phyloP scores from a whole-genome alignment of 1,284 basidiomycete genomes.

The Tremellales sp. region DNA sequence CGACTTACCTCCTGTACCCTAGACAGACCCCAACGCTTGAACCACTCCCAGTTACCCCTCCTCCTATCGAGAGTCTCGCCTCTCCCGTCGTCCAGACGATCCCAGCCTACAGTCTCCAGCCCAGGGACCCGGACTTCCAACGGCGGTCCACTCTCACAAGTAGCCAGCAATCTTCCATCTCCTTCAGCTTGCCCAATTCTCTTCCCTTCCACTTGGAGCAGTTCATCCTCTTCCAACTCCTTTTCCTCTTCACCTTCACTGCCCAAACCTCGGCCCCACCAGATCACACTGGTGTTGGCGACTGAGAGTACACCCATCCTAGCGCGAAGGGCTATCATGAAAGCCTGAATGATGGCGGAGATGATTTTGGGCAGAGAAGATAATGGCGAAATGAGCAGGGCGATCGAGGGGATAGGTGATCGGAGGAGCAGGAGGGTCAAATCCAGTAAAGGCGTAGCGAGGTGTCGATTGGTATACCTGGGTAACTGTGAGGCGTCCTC shows the following conservation, averaged over 20 bases:
- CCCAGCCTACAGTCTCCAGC: slow-evolving; percentile 52
- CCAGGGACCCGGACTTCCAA: slow-evolving; percentile 50
- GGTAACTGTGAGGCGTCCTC: neutral
- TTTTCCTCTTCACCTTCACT: slow-evolving; percentile 23
- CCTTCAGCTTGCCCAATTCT: neutral
- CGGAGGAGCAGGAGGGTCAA: slow-evolving; percentile 32
- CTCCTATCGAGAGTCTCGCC: slow-evolving; percentile 25
- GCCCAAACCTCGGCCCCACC: slow-evolving; percentile 38
- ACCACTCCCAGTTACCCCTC: slow-evolving; percentile 23
- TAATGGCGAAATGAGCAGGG: slow-evolving; percentile 51
- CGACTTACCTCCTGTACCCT: slow-evolving; percentile 37
- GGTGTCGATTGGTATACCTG: slow-evolving; percentile 34
- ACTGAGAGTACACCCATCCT: slow-evolving; percentile 47
- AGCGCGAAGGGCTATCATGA: slow-evolving; percentile 38
- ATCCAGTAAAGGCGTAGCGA: slow-evolving; percentile 31
- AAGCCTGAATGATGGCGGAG: slow-evolving; percentile 47
- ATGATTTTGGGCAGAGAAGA: slow-evolving; percentile 45
- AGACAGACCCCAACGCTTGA: slow-evolving; percentile 26
- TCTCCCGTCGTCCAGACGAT: slow-evolving; percentile 29
- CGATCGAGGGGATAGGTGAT: slow-evolving; percentile 52
- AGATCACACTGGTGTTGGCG: slow-evolving; percentile 52
- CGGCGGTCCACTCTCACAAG: slow-evolving; percentile 53
- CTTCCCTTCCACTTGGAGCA: slow-evolving; percentile 1
- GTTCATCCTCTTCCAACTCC: slow-evolving; percentile 3
- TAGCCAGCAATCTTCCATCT: slow-evolving; percentile 46